Base-by-base conservation (phyloP, 768 basidiomycete genomes). In the Sutorius australiensis region DNA sequence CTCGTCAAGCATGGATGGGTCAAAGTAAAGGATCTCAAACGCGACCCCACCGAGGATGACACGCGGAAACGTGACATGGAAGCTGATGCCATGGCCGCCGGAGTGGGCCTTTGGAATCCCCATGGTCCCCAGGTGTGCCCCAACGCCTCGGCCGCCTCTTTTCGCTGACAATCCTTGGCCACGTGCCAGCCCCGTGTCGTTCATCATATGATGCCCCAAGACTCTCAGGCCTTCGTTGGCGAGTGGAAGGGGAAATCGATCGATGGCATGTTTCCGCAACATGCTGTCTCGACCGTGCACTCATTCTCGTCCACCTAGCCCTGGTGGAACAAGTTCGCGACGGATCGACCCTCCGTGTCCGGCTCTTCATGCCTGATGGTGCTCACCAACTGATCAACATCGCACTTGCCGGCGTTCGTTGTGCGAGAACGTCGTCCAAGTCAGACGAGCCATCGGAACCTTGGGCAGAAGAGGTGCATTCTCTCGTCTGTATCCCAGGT, bases 251-350 rank as follows among this genome's bases (percentile, higher is more conserved):
- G 89, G n/a, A 88, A 90, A 67, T 73, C 82, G 5, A 74, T 99
- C 50, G 93, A 97, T 64, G 93, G 92, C 91, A 70, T 34, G 60
- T 48, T 62, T 17, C 62, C 39, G 43, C 19, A 10, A 2, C 43
- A 10, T 13, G 17, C 10, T 41, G 1, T 39, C 37, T 38, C 14
- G 53, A 24, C 28, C 42, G 5, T 40, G 3, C 6, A 46, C 51
- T 67, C 6, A 66, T 48, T 10, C 2, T 54, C 40, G 3, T 51
- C 41, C 7, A 45, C 19, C 3, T 53, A 95, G 94, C 89, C 44
- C 81, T 98, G 55, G 91, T 98, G 53, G 95, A 99, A 72, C 86
- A 89, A 66, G 93, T 98, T 48, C 82, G 89, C 46, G 95, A 98
- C 66, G 95, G 94, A 45, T 87, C 90, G 19, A 95, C 92, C 28